These are phyloP conservation scores for Trypanosoma cruzi DNA, from an alignment of 208 protist species.

Conservation along the genomic window DNA sequence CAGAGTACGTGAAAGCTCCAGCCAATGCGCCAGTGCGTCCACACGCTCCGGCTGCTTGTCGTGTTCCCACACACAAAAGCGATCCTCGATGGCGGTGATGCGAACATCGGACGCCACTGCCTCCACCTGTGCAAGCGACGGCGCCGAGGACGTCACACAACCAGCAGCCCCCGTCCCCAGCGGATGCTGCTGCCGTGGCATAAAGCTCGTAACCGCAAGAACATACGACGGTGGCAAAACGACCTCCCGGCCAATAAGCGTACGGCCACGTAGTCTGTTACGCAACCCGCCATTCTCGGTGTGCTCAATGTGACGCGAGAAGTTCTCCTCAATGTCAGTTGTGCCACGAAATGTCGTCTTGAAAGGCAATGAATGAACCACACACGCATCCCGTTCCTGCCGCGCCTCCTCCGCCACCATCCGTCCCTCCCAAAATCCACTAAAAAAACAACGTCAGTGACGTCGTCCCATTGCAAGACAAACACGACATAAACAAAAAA, in stretches of 20 bases:
- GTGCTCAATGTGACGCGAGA: conserved; percentile 44
- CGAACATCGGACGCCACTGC: conserved; percentile 23
- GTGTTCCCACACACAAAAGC: conserved; percentile 66
- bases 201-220: conserved; percentile 21
- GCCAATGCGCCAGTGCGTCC: conserved; percentile 48
- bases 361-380: conserved; percentile 71
- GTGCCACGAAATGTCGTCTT: conserved; percentile 67
- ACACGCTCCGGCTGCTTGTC: conserved; percentile 36
- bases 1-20: conserved; percentile 43
- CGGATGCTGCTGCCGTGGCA: not conserved
- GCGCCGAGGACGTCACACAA: not conserved
- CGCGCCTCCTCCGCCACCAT: not conserved
- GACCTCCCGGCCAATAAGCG: conserved; percentile 26
- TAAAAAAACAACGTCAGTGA: not conserved
- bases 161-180: conserved; percentile 7
- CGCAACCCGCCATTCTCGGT: conserved; percentile 28
- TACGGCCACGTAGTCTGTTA: conserved; percentile 32
- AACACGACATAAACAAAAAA: not conserved
- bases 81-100: conserved; percentile 22
- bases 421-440: not conserved
- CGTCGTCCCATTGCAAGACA: too few relatives aligned
- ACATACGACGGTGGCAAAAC: conserved; percentile 22
- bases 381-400: conserved; percentile 2
- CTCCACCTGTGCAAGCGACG: conserved; percentile 16
- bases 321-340: conserved; percentile 67